A percentile compares a stretch with the other conserved stretches of the same genome.
Conservation (phyloP, 2,329 filamentous ascomycete genomes). For the Aspergillus terreus region DNA sequence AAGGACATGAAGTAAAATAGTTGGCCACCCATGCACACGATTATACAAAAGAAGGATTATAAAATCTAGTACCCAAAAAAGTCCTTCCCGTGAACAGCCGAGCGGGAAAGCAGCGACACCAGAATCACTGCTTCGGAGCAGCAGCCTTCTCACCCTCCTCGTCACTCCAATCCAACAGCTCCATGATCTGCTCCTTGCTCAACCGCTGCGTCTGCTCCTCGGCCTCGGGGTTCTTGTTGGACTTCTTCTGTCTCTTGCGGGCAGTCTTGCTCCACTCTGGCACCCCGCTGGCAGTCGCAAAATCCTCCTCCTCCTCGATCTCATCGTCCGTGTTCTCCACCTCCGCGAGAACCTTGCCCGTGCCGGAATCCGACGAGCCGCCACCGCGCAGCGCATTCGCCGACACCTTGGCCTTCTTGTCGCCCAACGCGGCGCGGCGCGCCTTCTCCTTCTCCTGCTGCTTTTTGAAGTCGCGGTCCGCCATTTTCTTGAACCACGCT, state of each 20-base stretch:
- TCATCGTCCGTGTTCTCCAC: constrained; percentile 43
- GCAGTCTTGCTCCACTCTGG: constrained; percentile 67
- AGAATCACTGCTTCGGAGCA: background rate
- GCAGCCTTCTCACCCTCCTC: constrained; percentile 22
- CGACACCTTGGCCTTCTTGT: constrained; percentile 53
- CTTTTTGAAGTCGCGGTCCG: constrained; percentile 30
- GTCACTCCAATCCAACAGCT: constrained; percentile 60
- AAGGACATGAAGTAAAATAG: background rate
- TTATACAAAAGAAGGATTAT: background rate
- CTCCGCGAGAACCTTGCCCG: constrained; percentile 43
- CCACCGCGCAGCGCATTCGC: constrained; percentile 64
- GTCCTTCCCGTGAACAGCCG: background rate
- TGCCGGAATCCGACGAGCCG: constrained; percentile 48
- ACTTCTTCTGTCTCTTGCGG: constrained; percentile 63
- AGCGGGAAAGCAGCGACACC: background rate
- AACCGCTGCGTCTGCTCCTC: constrained; percentile 62
- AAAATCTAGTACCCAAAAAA: background rate
- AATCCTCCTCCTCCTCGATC: constrained; percentile 37
- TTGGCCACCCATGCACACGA: background rate
- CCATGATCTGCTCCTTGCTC: constrained; percentile 71
- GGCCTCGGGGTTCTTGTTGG: constrained; percentile 60
- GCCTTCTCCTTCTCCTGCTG: constrained; percentile 60
- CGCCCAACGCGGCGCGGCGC: constrained; percentile 40
- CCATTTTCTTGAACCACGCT: constrained; percentile 60
- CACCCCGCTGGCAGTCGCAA: constrained; percentile 45